Base-by-base conservation (phyloP, 768 basidiomycete species). In the Favolaschia claudopus region DNA sequence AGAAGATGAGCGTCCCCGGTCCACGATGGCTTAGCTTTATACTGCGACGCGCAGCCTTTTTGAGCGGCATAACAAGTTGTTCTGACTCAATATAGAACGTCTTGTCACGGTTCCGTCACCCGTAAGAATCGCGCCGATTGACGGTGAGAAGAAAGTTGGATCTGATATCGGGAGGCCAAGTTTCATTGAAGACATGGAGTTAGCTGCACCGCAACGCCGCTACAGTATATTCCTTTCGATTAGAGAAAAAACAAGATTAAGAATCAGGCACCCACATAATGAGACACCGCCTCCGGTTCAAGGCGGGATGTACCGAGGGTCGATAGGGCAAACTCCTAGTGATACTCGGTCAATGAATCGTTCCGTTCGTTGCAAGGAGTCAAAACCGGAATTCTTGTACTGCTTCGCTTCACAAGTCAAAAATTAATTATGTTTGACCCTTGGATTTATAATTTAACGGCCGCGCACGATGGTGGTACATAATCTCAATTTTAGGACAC, bases 71-170 rank as follows among this genome's bases (percentile, higher is more conserved):
- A 56, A 29, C 51, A 40, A 62, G 34, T 12, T 45, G 46, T 46
- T 59, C 44, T 63, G 62, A 64, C 58, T 61, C 63, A 20, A 58
- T 65, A 34, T 56, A 53, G 63, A 34, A 55, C 39, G 31, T 15
- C 58, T 32, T 60, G 63, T 60, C 49, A 56, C 58, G 38, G 48
- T 28, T 39, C 59, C 49, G 60, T 61, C 60, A 60, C 60, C 39
- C 42, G 60, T 61, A 61, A 51, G 32, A 34, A 61, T 61, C 60
- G 60, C 48, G 60, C 60, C 60, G 60, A 48, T 46, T 61, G 60
- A 61, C 54, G 60, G 60, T 61, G 60, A 46, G 60, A 61, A 61
- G 54, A 52, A 45, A n/a, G 47, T 25, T 36, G 37, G 54, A 56
- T 51, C 48, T 61, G 60, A 61, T 61, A 56, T 55, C 60, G 53